Evolutionary conservation across 257 asterid genomes (phyloP), one percentile per base, ranked within the genome.

Genomic region (Fraxinus pennsylvanica): DNA sequence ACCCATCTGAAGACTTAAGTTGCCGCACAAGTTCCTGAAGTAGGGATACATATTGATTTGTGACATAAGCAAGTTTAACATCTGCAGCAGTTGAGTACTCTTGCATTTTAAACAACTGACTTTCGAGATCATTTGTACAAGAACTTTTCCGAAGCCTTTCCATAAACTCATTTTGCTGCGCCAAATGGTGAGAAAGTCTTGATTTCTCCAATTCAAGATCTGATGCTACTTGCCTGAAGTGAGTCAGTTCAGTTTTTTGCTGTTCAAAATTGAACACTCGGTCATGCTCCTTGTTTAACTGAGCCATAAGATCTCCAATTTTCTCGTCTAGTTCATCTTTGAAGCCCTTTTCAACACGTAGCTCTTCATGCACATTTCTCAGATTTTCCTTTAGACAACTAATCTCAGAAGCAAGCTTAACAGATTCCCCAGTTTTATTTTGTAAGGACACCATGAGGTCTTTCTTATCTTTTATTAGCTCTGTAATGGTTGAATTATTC

Each of bases 191-290:
- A 78, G 80, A 71, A 61, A 90, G 91, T 78, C 89, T 89, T 66
- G 87, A 87, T 77, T 86, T 95, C 84, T 93, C 97, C 81, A 73
- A 43, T 81, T 91, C 94, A 36, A 89, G 87, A 80, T 87, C 86
- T 35, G 85, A 82, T 66, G 81, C 87, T 75, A 86, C 85, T 76
- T 86, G 87, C 86, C 81, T 86, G 66, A 82, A 81, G 76, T 71
- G 87, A 75, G 79, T 68, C 76, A 92, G 77, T 74, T 92, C 98
- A 74, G 83, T 81, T 65, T 86, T 84, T 82, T 86, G 85, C 85
- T 84, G 86, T 74, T 87, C 84, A 29, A 87, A 79, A 76, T 70
- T 79, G 9, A 82, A 66, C 77, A 82, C 80, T 74, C 76, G 83
- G 36, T 81, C 88, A 70, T 82, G 86, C 39, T 82, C 78, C 82